These are phyloP conservation scores for Lactarius hatsudake DNA, from an alignment of 768 basidiomycete genomes.

Conservation along the genomic window DNA sequence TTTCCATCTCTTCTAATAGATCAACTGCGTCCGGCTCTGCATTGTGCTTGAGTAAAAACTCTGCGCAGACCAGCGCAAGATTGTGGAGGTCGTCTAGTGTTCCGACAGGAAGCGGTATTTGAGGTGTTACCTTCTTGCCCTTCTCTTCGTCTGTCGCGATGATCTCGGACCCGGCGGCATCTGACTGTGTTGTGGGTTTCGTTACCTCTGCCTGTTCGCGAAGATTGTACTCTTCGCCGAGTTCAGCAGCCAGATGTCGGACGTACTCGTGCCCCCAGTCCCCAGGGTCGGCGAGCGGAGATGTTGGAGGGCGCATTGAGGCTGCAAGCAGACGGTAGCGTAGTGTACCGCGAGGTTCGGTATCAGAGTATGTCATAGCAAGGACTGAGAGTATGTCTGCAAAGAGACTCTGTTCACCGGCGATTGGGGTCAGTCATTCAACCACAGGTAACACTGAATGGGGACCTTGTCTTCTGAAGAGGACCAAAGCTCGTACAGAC, in stretches of 20 bases:
- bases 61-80: slow-evolving; percentile 81
- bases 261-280: slow-evolving; percentile 99
- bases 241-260: slow-evolving; percentile 92
- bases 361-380: slow-evolving; percentile 99
- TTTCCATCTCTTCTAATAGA: slow-evolving; percentile 89
- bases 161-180: slow-evolving; percentile 25
- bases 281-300: slow-evolving; percentile 83
- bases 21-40: slow-evolving; percentile 99
- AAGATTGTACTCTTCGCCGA: slow-evolving; percentile 84
- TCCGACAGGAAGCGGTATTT: slow-evolving; percentile 42
- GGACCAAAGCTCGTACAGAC: slow-evolving; percentile 78
- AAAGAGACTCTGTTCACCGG: slow-evolving; percentile 68
- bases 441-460: slow-evolving; percentile 1
- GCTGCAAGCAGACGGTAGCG: slow-evolving; percentile 86
- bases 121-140: slow-evolving; percentile 34
- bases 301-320: slow-evolving; percentile 58
- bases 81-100: slow-evolving; percentile 71
- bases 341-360: slow-evolving; percentile 92
- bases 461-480: slow-evolving; percentile 75
- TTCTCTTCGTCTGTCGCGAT: slow-evolving; percentile 33
- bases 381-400: slow-evolving; percentile 97
- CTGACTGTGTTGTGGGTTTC: slow-evolving; percentile 26
- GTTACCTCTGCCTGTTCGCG: slow-evolving; percentile 57
- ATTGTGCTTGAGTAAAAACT: slow-evolving; percentile 88
- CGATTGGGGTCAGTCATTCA: slow-evolving; percentile 9